Percentiles rank a stretch among this genome's conserved stretches.
Conservation (phyloP, 2,329 filamentous ascomycete species). For the Rhynchosporium secalis region DNA sequence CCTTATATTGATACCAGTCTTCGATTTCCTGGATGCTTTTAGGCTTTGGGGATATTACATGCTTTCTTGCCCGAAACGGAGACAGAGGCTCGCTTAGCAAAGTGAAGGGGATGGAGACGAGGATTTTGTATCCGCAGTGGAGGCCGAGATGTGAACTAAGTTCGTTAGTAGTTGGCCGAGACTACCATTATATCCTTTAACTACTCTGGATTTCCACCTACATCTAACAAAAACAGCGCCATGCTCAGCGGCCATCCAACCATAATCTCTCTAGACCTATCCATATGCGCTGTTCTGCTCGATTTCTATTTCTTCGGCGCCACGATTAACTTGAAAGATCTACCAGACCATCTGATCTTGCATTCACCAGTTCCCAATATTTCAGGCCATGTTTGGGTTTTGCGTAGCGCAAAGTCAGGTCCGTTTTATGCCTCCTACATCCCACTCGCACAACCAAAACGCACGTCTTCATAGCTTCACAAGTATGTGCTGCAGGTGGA, state of each 20-base stretch:
- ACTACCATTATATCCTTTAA: not conserved
- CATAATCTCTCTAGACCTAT: constrained; percentile 55
- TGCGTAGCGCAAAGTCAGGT: too few species aligned
- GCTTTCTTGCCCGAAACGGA: constrained; percentile 17
- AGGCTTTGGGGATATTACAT: not conserved
- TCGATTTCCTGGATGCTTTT: not conserved
- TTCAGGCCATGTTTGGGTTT: constrained; percentile 49
- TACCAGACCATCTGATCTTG: constrained; percentile 51
- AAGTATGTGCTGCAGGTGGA: constrained; percentile 14
- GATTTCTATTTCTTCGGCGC: constrained; percentile 53
- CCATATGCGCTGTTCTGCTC: constrained; percentile 64
- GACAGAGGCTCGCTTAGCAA: constrained; percentile 3
- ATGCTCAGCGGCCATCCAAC: constrained; percentile 46
- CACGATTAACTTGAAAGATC: constrained; percentile 54
- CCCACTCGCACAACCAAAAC: not conserved
- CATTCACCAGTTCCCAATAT: constrained; percentile 59
- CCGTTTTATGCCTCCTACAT: too few species aligned
- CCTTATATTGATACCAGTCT: not conserved
- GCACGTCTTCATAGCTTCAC: constrained; percentile 19
- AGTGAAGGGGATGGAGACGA: not conserved
- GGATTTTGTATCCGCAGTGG: not conserved
- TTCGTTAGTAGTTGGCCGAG: not conserved
- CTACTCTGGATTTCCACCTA: not conserved
- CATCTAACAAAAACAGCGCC: not conserved
- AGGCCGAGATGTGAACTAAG: not conserved